phyloP scores from a whole-genome alignment of 306 rosid species.

The Mucuna pruriens region DNA sequence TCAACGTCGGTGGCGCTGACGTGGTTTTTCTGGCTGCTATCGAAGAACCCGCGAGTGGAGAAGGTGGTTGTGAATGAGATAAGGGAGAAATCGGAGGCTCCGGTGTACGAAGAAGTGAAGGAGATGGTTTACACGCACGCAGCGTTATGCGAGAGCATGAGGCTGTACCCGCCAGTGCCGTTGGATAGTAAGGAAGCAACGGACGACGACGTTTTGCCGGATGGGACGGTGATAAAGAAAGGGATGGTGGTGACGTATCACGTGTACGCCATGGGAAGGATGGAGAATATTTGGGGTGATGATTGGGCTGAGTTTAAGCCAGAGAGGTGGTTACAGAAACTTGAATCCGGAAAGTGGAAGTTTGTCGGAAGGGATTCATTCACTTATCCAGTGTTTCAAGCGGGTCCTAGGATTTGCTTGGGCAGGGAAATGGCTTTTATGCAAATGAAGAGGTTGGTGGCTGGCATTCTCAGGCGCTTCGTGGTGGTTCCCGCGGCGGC shows the following conservation, averaged over 20 bases:
- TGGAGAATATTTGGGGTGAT: no score
- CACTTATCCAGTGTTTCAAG: no score
- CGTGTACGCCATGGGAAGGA: constrained; percentile 32
- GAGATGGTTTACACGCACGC: constrained; percentile 75
- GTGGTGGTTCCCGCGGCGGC: constrained; percentile 59
- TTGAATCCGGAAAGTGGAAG: no score
- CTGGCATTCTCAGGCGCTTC: constrained; percentile 49
- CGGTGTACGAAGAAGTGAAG: constrained; percentile 56
- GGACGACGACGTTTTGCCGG: constrained; percentile 63
- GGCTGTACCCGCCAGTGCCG: constrained; percentile 74
- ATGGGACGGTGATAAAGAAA: no score
- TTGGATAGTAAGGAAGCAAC: constrained; percentile 50
- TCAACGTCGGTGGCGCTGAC: constrained; percentile 62
- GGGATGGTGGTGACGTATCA: constrained; percentile 61
- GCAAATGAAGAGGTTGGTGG: no score
- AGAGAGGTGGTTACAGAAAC: no score
- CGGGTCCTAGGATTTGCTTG: no score
- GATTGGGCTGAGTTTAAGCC: no score
- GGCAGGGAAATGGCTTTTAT: no score
- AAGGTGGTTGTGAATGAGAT: constrained; percentile 51
- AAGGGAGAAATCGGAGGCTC: background rate
- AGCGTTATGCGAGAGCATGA: constrained; percentile 76
- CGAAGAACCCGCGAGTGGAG: constrained; percentile 48
- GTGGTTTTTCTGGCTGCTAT: constrained; percentile 64
- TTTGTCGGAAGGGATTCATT: no score